Base-by-base conservation (phyloP, 2,329 filamentous ascomycete species). In the Lojkania enalia region DNA sequence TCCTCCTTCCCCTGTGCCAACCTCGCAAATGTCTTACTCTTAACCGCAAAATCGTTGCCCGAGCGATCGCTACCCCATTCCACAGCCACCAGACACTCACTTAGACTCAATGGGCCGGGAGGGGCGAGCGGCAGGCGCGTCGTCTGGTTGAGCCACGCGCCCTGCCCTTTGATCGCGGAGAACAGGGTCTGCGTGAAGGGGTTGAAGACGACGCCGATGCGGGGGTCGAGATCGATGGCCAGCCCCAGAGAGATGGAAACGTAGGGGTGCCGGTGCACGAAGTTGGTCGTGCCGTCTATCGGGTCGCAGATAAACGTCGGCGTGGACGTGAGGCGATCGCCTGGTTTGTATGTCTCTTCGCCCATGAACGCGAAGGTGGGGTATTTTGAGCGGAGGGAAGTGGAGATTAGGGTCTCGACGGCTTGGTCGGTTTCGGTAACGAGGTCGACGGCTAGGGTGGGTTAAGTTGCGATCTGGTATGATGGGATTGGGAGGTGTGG, bases 261-360 rank as follows among this genome's bases (percentile, higher is more conserved):
- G 58, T 83, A 79, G 52, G 82, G 86, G 70, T 88, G 86, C 15
- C 79, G 80, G 71, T 91, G 88, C 35, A 91, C 80, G 62, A 92
- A 90, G 76, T 91, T 91, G 39, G 85, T 89, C 5, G 82, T 90
- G 61, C 86, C 88, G 71, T 92, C 88, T 57, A 92, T 90, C 33
- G 88, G 88, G 66, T 92, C 88, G 54, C 88, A 84, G 61, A 91
- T 80, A 71, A 91, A 91, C 32, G 88, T 92, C 1, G 88, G 87
- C 13, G 78, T 78, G 20, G 77, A 67, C 0, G 82, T 85, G 35
- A 92, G 74, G n/a, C 61, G 69, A 54, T 72, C 72, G 57, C 86
- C 86, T 1, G 85, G 80, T 51, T 83, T 76, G 73, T 89, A 84
- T 2, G 87, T 90, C 71, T 92, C 87, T 42, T 67, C 66, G 47